Base-by-base conservation (phyloP, 805 yeast species). In the Metschnikowia arizonensis region DNA sequence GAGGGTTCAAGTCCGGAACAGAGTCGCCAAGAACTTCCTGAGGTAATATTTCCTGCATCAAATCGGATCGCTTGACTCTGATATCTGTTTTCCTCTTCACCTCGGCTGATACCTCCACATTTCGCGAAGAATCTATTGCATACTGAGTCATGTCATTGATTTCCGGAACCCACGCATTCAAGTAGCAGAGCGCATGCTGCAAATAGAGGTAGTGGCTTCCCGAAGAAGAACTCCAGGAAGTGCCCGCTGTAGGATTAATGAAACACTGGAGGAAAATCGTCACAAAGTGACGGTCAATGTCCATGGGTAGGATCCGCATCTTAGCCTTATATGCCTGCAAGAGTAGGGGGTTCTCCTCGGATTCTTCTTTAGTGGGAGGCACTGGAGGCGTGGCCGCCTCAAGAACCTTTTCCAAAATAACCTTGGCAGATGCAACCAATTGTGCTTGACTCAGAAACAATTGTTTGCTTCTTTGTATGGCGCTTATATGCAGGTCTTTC, bases 161-260 rank as follows among this genome's bases (percentile, higher is more conserved):
- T 40, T 68, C 72, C 5, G 71, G 68, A 45, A 63, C 56, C 72
- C 72, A 68, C 6, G 55, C 51, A 19, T 50, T 52, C 36, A 69
- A 52, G 36, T 64, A 66, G 21, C 52, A 42, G 37, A 71, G 55
- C 1, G 65, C 74, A 23, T 53, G 58, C 44, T 61, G 56, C 29
- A 60, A 50, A 46, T 65, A 68, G 24, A 44, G 47, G 46, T 63
- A 66, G 44, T 68, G 69, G 2, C 66, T 58, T 3, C 68, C 66
- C 37, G 44, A 40, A 11, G 44, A 43, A 7, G 50, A 28, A 35
- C 50, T 47, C 23, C 40, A 17, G 2, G 66, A 64, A 1, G 71
- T 66, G 3, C 68, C 69, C 10, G 58, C 52, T 21, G 45, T 38
- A 19, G 48, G 42, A 43, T 63, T 62, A 43, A 61, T 52, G 45